Conservation (phyloP, 495 filamentous ascomycete species). For the Neurospora terricola region DNA sequence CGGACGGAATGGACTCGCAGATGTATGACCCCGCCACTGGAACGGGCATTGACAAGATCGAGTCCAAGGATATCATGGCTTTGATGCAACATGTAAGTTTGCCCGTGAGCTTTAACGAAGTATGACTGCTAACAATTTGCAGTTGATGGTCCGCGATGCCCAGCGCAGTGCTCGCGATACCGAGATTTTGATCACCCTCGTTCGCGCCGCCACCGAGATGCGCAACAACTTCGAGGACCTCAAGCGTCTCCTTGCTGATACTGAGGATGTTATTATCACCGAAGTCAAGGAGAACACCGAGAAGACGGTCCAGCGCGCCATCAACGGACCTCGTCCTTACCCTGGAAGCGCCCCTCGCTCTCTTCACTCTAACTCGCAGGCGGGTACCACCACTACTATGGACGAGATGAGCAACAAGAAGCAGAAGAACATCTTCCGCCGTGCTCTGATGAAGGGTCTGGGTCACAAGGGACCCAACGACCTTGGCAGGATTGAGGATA, state of each 20-base stretch:
- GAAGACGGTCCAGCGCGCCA: conserved; percentile 64
- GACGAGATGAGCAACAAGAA: conserved; percentile 55
- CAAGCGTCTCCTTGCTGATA: conserved; percentile 81
- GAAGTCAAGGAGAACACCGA: conserved; percentile 80
- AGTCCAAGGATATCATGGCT: conserved; percentile 94
- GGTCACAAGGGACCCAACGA: conserved; percentile 81
- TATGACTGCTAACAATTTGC: conserved; percentile 24
- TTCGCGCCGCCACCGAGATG: conserved; percentile 93
- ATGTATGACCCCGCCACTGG: conserved; percentile 89
- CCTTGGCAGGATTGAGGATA: conserved; percentile 82
- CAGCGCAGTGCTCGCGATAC: conserved; percentile 95
- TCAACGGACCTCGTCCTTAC: conserved; percentile 81
- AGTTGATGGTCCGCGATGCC: conserved; percentile 93
- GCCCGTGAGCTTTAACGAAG: not conserved
- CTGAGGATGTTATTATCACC: conserved; percentile 74
- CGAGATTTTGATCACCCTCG: conserved; percentile 89
- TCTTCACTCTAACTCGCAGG: conserved; percentile 43
- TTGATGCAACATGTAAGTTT: conserved; percentile 86
- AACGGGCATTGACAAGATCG: conserved; percentile 79
- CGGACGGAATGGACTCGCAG: conserved; percentile 79
- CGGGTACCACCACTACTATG: conserved; percentile 53
- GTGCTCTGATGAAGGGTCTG: conserved; percentile 73
- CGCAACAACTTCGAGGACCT: conserved; percentile 94
- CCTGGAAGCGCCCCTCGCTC: conserved; percentile 53
- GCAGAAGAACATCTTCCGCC: conserved; percentile 80